phyloP scores from a whole-genome alignment of 306 rosid species.

The Hippophae rhamnoides region DNA sequence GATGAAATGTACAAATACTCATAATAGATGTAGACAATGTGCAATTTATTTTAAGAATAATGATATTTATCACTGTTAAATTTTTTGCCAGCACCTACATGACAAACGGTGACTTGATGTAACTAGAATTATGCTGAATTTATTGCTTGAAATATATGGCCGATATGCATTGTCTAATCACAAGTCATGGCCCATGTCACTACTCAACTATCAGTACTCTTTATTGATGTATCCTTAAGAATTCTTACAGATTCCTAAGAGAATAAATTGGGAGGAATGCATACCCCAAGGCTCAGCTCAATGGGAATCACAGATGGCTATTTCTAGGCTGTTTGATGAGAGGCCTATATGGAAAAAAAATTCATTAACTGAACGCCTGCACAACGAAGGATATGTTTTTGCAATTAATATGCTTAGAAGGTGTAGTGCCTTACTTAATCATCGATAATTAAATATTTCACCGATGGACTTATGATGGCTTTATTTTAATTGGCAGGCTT shows the following conservation, averaged over 20 bases:
- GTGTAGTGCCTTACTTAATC: conserved; percentile 26
- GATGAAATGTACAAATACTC: no score
- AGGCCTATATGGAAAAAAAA: conserved; percentile 77
- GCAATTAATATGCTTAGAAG: conserved; percentile 56
- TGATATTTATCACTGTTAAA: no score
- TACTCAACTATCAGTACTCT: no score
- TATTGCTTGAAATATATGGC: no score
- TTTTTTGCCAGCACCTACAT: no score
- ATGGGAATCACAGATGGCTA: conserved; percentile 70
- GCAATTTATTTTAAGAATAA: no score
- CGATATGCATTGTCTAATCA: no score
- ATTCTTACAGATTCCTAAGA: conserved; percentile 83
- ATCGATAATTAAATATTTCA: conserved; percentile 13
- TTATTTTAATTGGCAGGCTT: conserved; percentile 47
- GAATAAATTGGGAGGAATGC: conserved; percentile 80
- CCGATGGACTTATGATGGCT: conserved; percentile 5
- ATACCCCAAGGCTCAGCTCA: conserved; percentile 62
- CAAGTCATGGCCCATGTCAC: no score
- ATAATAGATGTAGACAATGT: no score
- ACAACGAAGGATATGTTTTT: conserved; percentile 58
- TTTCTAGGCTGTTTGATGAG: conserved; percentile 74
- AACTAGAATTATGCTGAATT: no score
- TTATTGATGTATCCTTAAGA: conserved; percentile 31
- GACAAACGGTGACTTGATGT: no score
- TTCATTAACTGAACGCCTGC: conserved; percentile 49